Conservation (phyloP, 148 eudicot species). For the Suaeda aralocaspica region DNA sequence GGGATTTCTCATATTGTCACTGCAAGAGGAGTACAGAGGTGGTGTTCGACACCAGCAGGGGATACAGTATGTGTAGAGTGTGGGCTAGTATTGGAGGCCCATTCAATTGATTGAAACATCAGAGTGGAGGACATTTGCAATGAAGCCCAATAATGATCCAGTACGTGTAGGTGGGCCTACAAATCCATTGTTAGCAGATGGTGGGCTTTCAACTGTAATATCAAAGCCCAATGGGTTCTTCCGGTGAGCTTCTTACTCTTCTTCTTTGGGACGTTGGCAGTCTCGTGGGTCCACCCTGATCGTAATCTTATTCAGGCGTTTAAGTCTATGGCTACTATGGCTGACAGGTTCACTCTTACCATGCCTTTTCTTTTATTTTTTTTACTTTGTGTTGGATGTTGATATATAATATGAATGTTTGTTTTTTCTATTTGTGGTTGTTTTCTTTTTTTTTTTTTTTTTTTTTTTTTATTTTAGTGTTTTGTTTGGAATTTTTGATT, state of each 20-base stretch:
- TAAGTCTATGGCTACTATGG: conserved; percentile 78
- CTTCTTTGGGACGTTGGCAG: conserved; percentile 78
- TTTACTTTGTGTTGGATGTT: not conserved
- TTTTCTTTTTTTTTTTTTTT: no score
- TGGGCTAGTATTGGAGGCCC: conserved; percentile 13
- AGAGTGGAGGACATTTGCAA: conserved; percentile 91
- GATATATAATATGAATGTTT: not conserved
- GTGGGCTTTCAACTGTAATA: conserved; percentile 70
- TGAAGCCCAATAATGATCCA: conserved; percentile 78
- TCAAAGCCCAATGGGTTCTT: conserved; percentile 70
- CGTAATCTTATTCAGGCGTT: conserved; percentile 64
- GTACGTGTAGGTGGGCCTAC: conserved; percentile 84
- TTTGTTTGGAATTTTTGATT: no score
- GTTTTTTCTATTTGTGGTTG: not conserved
- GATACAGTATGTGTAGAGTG: conserved; percentile 20
- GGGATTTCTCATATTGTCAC: conserved; percentile 13
- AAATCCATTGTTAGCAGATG: conserved; percentile 66
- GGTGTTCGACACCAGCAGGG: not conserved
- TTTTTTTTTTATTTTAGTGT: no score
- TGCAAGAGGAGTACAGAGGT: conserved; percentile 15
- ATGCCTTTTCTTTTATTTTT: not conserved
- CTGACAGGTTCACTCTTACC: conserved; percentile 44
- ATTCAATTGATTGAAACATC: conserved; percentile 71
- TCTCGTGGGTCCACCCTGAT: conserved; percentile 72
- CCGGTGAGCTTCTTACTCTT: conserved; percentile 55